Evolutionary conservation across 139 green algal species (phyloP).

Genomic region (Astrephomene gubernaculifera): DNA sequence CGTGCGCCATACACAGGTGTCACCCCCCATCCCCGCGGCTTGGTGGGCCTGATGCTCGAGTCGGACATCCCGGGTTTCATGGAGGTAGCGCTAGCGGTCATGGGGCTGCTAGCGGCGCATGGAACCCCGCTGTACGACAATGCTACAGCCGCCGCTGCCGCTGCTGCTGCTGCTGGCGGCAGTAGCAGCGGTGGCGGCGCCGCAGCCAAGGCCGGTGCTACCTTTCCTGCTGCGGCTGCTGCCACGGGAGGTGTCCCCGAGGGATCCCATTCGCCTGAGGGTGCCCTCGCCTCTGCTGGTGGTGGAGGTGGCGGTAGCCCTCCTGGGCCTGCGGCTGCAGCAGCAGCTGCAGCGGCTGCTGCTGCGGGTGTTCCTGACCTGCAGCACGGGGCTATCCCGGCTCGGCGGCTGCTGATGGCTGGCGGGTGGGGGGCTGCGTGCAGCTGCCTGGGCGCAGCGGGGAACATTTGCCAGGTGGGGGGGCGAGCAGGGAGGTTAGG

Average conservation of each 20-base stretch:
- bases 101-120: not conserved
- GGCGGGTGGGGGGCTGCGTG: slow-evolving; percentile 34
- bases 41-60: slow-evolving; percentile 22
- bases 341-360: too few relatives aligned
- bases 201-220: too few relatives aligned
- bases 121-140: slow-evolving; percentile 33
- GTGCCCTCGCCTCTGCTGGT: too few relatives aligned
- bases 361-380: slow-evolving; percentile 2
- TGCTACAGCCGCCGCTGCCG: not conserved
- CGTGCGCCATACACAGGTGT: too few relatives aligned
- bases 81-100: slow-evolving; percentile 3
- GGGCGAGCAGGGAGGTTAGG: too few relatives aligned
- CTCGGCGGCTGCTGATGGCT: slow-evolving; percentile 29
- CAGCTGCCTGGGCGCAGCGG: slow-evolving; percentile 8
- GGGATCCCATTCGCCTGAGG: too few relatives aligned
- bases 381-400: not conserved
- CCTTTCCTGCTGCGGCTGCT: too few relatives aligned
- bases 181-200: too few relatives aligned
- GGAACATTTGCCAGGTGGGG: not conserved
- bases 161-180: too few relatives aligned
- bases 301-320: too few relatives aligned
- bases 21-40: not conserved
- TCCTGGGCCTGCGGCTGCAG: too few relatives aligned
- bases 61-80: not conserved
- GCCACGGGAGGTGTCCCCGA: too few relatives aligned